Base-by-base conservation (phyloP, 164 flowering plant genomes). In the Houttuynia cordata region DNA sequence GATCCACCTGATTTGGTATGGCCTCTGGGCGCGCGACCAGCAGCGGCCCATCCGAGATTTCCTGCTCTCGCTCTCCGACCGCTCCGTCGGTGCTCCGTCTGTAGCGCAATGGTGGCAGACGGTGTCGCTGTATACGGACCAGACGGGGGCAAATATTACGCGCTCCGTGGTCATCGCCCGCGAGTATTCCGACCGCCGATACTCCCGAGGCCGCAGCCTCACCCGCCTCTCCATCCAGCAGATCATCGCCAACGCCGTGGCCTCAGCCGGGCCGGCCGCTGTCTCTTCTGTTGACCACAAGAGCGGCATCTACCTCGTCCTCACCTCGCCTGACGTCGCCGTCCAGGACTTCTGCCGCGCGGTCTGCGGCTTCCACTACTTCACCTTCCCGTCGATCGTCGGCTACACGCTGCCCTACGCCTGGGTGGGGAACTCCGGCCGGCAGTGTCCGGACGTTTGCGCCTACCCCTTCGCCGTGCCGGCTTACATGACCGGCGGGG, bases 401-500 rank as follows among this genome's bases (percentile, higher is more conserved):
- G 98, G 98, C 8, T 78, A 81, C 80, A 90, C 96, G 1, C 63
- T 90, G 15, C 98, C 98, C 1, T 93, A 89, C 78, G 98, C 98
- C 7, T 93, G 98, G 98, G 73, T 93, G 0, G 98, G 98, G 0
- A 80, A 90, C 70, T 86, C 96, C 7, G 94, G 80, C 0, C 76
- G 71, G 64, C 97, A 86, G 65, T 93, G 98, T 69, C 90, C 97
- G n/a, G 82, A 71, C 24, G 75, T 74, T 7, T 79, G 82, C 60
- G 78, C 82, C 9, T 79, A 76, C 64, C 82, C 79, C 10, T 75
- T 75, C 65, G 79, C 79, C 13, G 50, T 89, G 0, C 98, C 98
- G 12, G 77, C 67, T 5, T 92, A 87, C 77, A 86, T 87, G 89
- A 79, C 63, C 18, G 86, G 86, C 0, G 86, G 85, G 0, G 87